Conservation (phyloP, 495 filamentous ascomycete species). For the Cercophora newfieldiana region DNA sequence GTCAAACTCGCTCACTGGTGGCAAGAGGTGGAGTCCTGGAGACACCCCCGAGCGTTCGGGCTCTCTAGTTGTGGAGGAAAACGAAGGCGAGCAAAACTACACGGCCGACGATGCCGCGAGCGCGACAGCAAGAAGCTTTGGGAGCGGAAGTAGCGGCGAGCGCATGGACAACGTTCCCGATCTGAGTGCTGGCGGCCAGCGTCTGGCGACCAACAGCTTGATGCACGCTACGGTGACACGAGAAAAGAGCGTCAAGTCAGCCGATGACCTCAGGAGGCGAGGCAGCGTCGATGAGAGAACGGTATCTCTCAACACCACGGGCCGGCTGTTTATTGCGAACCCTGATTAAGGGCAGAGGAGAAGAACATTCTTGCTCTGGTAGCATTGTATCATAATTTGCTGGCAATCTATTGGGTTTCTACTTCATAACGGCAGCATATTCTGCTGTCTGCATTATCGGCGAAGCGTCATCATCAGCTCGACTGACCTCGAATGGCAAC, state of each 20-base stretch:
- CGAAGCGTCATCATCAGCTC: background rate
- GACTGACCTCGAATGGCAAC: too few relatives aligned
- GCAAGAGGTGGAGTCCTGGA: slow-evolving; percentile 63
- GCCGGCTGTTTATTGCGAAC: slow-evolving; percentile 90
- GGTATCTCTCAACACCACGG: slow-evolving; percentile 70
- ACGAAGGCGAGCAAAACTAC: slow-evolving; percentile 27
- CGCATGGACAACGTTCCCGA: slow-evolving; percentile 52
- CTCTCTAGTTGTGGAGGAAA: slow-evolving; percentile 44
- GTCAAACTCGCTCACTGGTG: slow-evolving; percentile 37
- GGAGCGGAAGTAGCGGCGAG: slow-evolving; percentile 56
- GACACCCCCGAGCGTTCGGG: slow-evolving; percentile 62
- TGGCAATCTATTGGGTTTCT: background rate
- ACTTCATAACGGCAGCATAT: background rate
- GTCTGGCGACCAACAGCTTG: slow-evolving; percentile 53
- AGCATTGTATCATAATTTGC: background rate
- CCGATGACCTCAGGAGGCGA: slow-evolving; percentile 74
- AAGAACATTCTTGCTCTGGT: background rate
- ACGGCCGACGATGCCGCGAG: slow-evolving; percentile 41
- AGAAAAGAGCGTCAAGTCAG: slow-evolving; percentile 66
- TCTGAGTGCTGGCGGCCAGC: slow-evolving; percentile 35
- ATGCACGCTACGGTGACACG: slow-evolving; percentile 54
- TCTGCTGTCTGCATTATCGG: background rate
- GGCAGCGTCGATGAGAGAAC: slow-evolving; percentile 95
- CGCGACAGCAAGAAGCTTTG: slow-evolving; percentile 47
- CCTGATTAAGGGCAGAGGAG: slow-evolving; percentile 60